phyloP scores from a whole-genome alignment of 2,329 filamentous ascomycete species.

The Magnaporthales sp. region DNA sequence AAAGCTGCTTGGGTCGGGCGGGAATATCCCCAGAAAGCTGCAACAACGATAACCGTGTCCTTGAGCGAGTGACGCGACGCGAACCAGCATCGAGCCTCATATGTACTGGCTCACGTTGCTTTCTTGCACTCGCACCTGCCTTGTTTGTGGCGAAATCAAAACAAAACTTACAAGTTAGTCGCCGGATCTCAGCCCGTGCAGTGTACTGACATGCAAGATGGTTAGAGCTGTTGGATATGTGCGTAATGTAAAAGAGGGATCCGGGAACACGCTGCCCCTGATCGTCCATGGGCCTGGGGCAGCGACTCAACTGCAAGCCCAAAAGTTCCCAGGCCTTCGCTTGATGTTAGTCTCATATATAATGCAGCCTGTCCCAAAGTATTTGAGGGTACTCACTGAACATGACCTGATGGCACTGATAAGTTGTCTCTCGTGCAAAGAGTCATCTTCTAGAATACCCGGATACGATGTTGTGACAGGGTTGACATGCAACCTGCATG shows the following conservation, averaged over 20 bases:
- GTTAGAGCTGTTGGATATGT: not conserved
- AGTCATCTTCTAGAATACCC: not conserved
- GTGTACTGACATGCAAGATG: not conserved
- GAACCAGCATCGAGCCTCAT: not conserved
- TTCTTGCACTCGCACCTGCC: not conserved
- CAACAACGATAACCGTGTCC: not conserved
- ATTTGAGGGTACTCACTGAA: not conserved
- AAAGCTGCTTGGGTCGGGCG: not conserved
- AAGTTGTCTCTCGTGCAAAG: not conserved
- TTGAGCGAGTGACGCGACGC: not conserved
- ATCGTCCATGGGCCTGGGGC: not conserved
- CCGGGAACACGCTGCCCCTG: not conserved
- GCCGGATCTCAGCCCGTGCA: not conserved
- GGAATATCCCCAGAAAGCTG: not conserved
- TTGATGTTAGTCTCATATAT: not conserved
- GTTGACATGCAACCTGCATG: slow-evolving; percentile 15
- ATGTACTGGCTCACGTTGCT: not conserved
- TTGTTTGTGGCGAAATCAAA: not conserved
- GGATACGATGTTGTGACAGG: slow-evolving; percentile 21
- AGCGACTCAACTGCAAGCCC: not conserved
- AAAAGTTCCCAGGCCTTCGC: slow-evolving; percentile 2
- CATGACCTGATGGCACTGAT: slow-evolving; percentile 1
- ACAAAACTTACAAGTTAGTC: not conserved
- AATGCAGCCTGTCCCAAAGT: too few species aligned
- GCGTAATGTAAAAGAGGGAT: slow-evolving; percentile 2